Evolutionary conservation across 306 rosid genomes (phyloP).

Genomic region (Clitoria ternatea): DNA sequence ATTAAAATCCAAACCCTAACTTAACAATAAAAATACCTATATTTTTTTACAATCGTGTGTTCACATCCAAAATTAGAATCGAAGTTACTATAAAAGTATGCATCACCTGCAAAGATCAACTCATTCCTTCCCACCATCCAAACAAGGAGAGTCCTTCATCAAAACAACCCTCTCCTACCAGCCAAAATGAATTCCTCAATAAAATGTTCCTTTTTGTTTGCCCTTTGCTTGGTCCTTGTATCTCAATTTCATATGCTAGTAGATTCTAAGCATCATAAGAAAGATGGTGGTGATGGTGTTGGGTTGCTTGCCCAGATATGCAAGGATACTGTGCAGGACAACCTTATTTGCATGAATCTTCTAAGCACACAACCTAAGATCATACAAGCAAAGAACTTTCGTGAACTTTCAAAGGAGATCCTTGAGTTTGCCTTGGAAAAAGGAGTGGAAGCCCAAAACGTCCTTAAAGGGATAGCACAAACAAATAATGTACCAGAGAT

Average conservation of each 20-base stretch:
- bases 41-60: no score
- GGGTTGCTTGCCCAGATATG: slow-evolving; percentile 3
- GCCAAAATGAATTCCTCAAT: slow-evolving; percentile 2
- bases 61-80: no score
- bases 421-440: neutral
- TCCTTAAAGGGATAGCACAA: neutral
- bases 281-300: no score
- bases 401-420: neutral
- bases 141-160: no score
- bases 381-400: neutral
- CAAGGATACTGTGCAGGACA: neutral
- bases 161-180: no score
- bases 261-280: neutral
- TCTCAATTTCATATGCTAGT: neutral
- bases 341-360: neutral
- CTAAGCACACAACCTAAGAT: neutral
- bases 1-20: no score
- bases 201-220: neutral
- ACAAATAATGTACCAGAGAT: neutral
- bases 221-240: neutral
- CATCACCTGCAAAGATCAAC: no score
- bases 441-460: neutral
- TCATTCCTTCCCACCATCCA: no score
- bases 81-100: no score
- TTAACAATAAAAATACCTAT: no score